These are phyloP conservation scores for Sclerotinia subarctica DNA, from an alignment of 2,329 filamentous ascomycete species.

Conservation along the genomic window DNA sequence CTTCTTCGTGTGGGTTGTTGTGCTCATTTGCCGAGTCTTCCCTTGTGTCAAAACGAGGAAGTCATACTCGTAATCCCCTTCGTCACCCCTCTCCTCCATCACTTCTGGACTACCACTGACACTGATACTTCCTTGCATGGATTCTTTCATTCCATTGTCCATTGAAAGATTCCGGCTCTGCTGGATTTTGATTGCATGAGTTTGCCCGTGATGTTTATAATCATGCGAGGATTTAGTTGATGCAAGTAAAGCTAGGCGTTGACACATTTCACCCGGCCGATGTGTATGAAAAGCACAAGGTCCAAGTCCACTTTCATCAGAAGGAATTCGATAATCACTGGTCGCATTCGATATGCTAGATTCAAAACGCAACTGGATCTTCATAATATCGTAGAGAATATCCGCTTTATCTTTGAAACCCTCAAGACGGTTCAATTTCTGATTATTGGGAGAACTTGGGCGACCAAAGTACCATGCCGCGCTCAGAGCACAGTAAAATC, in stretches of 20 bases:
- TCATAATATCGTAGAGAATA: slow-evolving; percentile 15
- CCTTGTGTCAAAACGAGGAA: neutral
- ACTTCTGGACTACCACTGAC: neutral
- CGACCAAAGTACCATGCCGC: slow-evolving; percentile 13
- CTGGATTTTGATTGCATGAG: neutral
- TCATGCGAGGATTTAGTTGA: neutral
- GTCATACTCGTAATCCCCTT: neutral
- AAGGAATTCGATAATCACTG: slow-evolving; percentile 10
- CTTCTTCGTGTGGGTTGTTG: neutral
- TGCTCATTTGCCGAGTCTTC: neutral
- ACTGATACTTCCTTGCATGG: neutral
- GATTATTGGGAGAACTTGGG: neutral
- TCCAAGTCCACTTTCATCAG: neutral
- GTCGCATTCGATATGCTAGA: neutral
- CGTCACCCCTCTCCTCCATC: neutral
- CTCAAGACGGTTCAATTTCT: slow-evolving; percentile 1
- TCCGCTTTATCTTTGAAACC: slow-evolving; percentile 9
- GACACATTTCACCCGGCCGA: neutral
- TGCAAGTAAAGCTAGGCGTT: neutral
- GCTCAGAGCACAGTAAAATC: slow-evolving; percentile 7
- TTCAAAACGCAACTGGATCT: slow-evolving; percentile 5
- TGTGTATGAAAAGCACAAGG: slow-evolving; percentile 19
- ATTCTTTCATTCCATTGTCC: neutral
- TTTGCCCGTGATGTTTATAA: too few relatives aligned
- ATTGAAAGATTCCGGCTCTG: neutral